Conservation (phyloP, 495 filamentous ascomycete species). For the Penicillium antarcticum region DNA sequence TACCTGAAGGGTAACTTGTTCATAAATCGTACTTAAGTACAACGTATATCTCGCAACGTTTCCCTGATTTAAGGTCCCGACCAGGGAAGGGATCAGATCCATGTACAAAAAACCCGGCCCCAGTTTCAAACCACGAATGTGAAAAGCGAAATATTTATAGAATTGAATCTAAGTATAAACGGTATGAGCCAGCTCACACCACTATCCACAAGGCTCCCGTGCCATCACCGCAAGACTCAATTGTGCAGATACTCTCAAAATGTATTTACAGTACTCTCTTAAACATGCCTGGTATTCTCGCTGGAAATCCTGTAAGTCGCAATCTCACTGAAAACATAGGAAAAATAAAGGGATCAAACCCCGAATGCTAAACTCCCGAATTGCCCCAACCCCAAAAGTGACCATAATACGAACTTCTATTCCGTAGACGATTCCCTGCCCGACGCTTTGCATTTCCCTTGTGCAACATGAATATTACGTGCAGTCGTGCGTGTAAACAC, state of each 20-base stretch:
- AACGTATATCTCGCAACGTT: too few species aligned
- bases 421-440: conserved; percentile 29
- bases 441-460: conserved; percentile 79
- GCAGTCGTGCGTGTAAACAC: conserved; percentile 92
- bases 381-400: not conserved
- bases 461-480: conserved; percentile 79
- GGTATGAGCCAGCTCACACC: too few species aligned
- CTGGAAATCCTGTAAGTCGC: not conserved
- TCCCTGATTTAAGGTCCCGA: too few species aligned
- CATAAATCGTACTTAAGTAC: too few species aligned
- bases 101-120: too few species aligned
- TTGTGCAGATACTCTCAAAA: not conserved
- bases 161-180: too few species aligned
- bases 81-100: too few species aligned
- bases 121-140: too few species aligned
- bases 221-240: too few species aligned
- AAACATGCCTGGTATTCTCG: not conserved
- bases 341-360: not conserved
- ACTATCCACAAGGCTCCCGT: too few species aligned
- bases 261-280: not conserved
- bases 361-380: not conserved
- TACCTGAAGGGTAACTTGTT: too few species aligned
- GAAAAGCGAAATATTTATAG: too few species aligned
- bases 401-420: conserved; percentile 10
- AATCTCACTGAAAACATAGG: not conserved